Evolutionary conservation across 1,139 yeast species (phyloP), one percentile per base, ranked within the genome.

Genomic region (Kurtzmaniella quercitrusa): DNA sequence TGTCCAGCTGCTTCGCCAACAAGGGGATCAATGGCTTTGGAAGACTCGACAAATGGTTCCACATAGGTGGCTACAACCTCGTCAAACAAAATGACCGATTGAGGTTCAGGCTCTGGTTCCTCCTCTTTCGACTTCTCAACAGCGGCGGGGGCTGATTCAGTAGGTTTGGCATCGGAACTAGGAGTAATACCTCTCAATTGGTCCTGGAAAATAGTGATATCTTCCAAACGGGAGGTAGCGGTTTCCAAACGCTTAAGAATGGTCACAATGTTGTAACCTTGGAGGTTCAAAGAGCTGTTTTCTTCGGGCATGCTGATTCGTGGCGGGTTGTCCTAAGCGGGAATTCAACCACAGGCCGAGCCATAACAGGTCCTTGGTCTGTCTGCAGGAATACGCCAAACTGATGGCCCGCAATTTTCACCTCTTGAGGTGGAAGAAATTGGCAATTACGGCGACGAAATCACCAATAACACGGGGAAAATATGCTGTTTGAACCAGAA

Each of bases 171-270:
- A 27, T 11, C 29, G 16, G 15, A 17, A 25, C 37, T 39, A 39
- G 33, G 37, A 14, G 52, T 40, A 44, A 56, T 54, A 2, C 16
- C 15, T 31, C 63, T 58, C 11, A 24, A 14, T 41, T 77, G 83
- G 50, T 84, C 87, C 60, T 87, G 96, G 60, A 78, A 83, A 46
- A 86, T 77, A 19, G 95, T 86, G 45, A 90, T 81, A 63, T 90
- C 96, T 58, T 90, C 97, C 56, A 90, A 79, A 43, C 97, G 79
- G 12, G 96, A 85, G 12, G 97, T 89, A 36, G 97, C 97, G 15
- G 95, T 93, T 64, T 90, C 97, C 56, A 90, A 77, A 51, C 96
- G 69, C 58, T 88, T 88, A 66, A 88, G 77, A 46, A 88, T 75
- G 47, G 94, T 88, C 39, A 85, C 87, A 49, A 88, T 75, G 60